These are phyloP conservation scores for Fusarium avenaceum DNA, from an alignment of 2,329 filamentous ascomycete genomes.

Conservation along the genomic window DNA sequence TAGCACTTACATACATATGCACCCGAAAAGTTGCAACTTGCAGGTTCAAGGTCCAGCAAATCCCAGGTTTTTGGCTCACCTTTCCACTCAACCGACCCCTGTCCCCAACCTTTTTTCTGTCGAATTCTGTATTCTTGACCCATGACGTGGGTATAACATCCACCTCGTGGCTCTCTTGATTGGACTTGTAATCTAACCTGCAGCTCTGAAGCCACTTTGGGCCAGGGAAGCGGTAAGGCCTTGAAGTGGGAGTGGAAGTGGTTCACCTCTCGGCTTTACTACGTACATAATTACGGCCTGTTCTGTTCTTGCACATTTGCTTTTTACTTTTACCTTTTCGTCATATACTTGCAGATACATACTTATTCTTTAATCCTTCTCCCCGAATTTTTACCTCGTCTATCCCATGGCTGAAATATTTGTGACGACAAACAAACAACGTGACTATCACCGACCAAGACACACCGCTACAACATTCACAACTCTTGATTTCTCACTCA, in stretches of 20 bases:
- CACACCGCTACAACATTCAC: conserved; percentile 10
- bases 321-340: conserved; percentile 21
- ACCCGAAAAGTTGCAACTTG: conserved; percentile 27
- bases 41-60: conserved; percentile 10
- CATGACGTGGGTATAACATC: conserved; percentile 48
- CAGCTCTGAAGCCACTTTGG: conserved; percentile 45
- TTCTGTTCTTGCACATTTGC: conserved; percentile 19
- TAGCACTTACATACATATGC: neutral
- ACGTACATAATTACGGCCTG: conserved; percentile 31
- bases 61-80: conserved; percentile 10
- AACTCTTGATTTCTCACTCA: conserved; percentile 12
- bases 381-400: conserved; percentile 7
- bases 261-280: conserved; percentile 36
- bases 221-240: conserved; percentile 47
- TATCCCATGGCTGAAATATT: conserved; percentile 30
- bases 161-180: conserved; percentile 41
- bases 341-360: conserved; percentile 26
- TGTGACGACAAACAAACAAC: conserved; percentile 14
- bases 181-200: conserved; percentile 43
- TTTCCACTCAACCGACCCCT: conserved; percentile 14
- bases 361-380: conserved; percentile 4
- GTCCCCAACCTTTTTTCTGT: conserved; percentile 32
- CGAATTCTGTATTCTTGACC: conserved; percentile 10
- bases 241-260: conserved; percentile 13
- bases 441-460: conserved; percentile 27